These are phyloP conservation scores for Niebla homalea DNA, from an alignment of 495 filamentous ascomycete genomes.

Conservation along the genomic window DNA sequence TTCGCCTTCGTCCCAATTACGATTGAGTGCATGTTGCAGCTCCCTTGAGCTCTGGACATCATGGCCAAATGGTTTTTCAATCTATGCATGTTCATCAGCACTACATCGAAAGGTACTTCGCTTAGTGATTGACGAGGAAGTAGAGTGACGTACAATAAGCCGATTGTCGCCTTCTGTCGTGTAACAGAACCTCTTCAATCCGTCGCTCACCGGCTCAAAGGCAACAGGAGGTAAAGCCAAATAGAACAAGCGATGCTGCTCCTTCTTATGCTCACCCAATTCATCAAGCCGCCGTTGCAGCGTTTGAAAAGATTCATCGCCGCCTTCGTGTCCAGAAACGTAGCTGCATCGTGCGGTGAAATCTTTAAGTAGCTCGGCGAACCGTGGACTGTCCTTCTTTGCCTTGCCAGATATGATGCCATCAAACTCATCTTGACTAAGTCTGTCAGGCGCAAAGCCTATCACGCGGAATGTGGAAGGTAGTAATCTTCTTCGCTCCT, in stretches of 20 bases:
- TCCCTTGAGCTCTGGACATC: conserved; percentile 87
- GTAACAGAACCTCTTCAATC: conserved; percentile 13
- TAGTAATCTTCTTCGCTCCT: conserved; percentile 12
- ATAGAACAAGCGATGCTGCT: conserved; percentile 16
- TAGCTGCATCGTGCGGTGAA: conserved; percentile 15
- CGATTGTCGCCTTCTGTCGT: conserved; percentile 8
- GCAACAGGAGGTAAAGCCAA: conserved; percentile 15
- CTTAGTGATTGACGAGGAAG: neutral
- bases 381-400: conserved; percentile 8
- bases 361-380: conserved; percentile 11
- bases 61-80: conserved; percentile 98
- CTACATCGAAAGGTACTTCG: conserved; percentile 9
- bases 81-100: conserved; percentile 32
- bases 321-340: conserved; percentile 14
- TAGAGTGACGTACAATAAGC: conserved; percentile 19
- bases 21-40: conserved; percentile 80
- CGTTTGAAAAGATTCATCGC: conserved; percentile 13
- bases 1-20: conserved; percentile 97
- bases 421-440: conserved; percentile 13
- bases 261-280: conserved; percentile 9
- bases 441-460: conserved; percentile 13
- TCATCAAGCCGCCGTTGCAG: conserved; percentile 8
- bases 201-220: conserved; percentile 12
- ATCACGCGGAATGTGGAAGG: conserved; percentile 12
- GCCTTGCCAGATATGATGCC: conserved; percentile 7